Evolutionary conservation across 371 early-diverging fungal species (phyloP).

Genomic region (Rhizopus microsporus): DNA sequence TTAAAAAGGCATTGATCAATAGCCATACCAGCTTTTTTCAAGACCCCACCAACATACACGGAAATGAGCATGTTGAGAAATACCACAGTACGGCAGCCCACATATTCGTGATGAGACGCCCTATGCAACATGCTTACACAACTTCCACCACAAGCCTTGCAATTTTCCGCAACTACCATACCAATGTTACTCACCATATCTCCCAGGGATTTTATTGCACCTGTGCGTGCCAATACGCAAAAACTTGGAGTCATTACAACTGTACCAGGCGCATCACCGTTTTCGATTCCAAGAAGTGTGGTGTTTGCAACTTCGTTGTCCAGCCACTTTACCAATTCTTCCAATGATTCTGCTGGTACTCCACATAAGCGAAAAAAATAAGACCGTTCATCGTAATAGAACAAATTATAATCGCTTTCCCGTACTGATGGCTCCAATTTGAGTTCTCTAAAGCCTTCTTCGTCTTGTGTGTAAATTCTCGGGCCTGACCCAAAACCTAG

Average conservation of each 20-base stretch:
- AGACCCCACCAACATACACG: background rate
- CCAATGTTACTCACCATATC: background rate
- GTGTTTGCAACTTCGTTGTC: background rate
- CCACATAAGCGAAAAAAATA: background rate
- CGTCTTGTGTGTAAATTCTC: background rate
- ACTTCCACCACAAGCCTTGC: background rate
- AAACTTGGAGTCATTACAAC: background rate
- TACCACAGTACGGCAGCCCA: background rate
- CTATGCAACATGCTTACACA: background rate
- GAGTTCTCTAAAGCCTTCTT: background rate
- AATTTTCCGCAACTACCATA: background rate
- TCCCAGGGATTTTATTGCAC: background rate
- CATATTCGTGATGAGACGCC: background rate
- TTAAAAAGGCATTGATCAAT: background rate
- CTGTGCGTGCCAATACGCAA: background rate
- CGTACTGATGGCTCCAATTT: background rate
- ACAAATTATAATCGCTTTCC: background rate
- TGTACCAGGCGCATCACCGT: background rate
- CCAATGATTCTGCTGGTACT: background rate
- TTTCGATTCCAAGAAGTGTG: background rate
- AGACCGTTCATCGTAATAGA: background rate
- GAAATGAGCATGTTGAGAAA: background rate
- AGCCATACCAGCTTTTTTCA: background rate
- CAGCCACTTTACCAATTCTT: background rate
- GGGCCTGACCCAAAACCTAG: background rate